These are phyloP conservation scores for Streptanthus diversifolius DNA, from an alignment of 345 rosid species.

Conservation along the genomic window DNA sequence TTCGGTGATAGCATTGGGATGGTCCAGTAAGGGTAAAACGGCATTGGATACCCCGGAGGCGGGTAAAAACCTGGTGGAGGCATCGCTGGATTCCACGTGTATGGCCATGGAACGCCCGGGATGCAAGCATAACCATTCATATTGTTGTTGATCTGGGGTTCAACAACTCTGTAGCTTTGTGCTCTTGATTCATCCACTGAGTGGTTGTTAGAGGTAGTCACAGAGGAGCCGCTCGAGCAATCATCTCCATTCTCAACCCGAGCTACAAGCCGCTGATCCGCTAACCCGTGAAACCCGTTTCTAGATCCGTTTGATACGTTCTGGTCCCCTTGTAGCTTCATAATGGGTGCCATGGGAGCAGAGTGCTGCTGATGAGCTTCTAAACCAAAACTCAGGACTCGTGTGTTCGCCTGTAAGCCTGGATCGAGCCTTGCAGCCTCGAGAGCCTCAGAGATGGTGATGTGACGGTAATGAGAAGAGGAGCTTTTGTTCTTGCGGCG, in stretches of 20 bases:
- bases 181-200: conserved; percentile 32
- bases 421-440: conserved; percentile 57
- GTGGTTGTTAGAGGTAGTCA: conserved; percentile 34
- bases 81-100: conserved; percentile 58
- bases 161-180: conserved; percentile 18
- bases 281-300: conserved; percentile 37
- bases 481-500: conserved; percentile 85
- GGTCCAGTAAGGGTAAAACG: conserved; percentile 71
- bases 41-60: conserved; percentile 58
- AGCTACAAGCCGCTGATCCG: conserved; percentile 30
- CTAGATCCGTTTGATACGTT: conserved; percentile 42
- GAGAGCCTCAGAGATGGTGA: conserved; percentile 71
- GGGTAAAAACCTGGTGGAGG: conserved; percentile 59
- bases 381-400: conserved; percentile 60
- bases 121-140: conserved; percentile 54
- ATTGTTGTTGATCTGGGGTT: conserved; percentile 29
- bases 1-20: conserved; percentile 52
- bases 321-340: conserved; percentile 44
- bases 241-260: conserved; percentile 59
- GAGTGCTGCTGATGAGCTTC: conserved; percentile 47
- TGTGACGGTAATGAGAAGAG: conserved; percentile 56
- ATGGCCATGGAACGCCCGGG: conserved; percentile 79
- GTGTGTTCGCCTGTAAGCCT: conserved; percentile 46
- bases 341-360: conserved; percentile 47
- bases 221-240: conserved; percentile 51